Base-by-base conservation (phyloP, 1,139 yeast genomes). In the Saccharomyces pastorianus region DNA sequence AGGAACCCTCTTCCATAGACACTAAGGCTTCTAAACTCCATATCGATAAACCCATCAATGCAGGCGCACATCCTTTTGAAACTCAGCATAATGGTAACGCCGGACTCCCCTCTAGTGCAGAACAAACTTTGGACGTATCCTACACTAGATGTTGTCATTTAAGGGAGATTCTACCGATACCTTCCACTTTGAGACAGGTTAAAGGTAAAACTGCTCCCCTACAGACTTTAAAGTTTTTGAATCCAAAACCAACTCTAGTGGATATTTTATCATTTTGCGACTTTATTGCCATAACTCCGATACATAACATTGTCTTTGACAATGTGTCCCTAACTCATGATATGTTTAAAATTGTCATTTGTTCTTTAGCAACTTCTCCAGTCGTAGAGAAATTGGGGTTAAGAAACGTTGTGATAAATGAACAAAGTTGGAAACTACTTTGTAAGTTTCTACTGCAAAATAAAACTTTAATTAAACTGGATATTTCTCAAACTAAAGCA, bases 241-340 rank as follows among this genome's bases (percentile, higher is more conserved):
- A 91, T 68, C 96, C 97, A 7, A 83, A 84, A 59, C 98, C 98
- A 1, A 90, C 98, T 0, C 72, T 90, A 60, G 88, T 91, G 62
- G 98, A 91, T 71, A 81, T 90, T 8, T 77, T 89, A 55, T 88
- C 97, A 3, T 89, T 91, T 67, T 80, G 91, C 58, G 98, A 91
- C 69, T 91, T 91, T 65, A 75, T 91, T 53, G 81, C 96, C 1
- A 85, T 89, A 47, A 87, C 88, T 0, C 96, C 96, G 0, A 84
- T 91, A 42, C 81, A 83, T 56, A 84, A 87, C 2, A 77, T 91
- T 4, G 81, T 86, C 8, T 85, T 91, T 64, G 97, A 91, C 70
- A 88, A 89, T 64, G 96, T 88, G 32, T 75, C 85, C 4, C 76
- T 91, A 73, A 80, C 88, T 5, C 81, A 86, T 0, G 93, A 87